phyloP scores from a whole-genome alignment of 2,329 filamentous ascomycete genomes.

The Mycocentrospora acerina region DNA sequence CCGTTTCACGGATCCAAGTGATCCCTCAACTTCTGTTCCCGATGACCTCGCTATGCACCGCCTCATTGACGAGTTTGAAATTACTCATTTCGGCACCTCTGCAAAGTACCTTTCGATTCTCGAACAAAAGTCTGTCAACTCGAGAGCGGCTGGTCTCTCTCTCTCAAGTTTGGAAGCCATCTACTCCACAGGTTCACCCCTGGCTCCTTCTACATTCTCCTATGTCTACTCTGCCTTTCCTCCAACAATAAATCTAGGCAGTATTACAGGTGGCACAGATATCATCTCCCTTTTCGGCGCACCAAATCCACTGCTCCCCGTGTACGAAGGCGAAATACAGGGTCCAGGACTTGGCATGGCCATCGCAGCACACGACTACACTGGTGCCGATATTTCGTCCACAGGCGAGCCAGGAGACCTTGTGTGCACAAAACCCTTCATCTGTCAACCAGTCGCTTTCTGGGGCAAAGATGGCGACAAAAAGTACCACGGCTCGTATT shows the following conservation, averaged over 20 bases:
- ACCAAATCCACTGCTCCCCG: conserved; percentile 61
- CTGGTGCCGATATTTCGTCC: conserved; percentile 59
- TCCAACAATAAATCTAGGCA: conserved; percentile 76
- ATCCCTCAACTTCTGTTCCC: conserved; percentile 56
- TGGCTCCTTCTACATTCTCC: conserved; percentile 88
- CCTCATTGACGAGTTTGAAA: conserved; percentile 75
- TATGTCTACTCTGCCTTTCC: conserved; percentile 89
- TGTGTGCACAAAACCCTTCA: conserved; percentile 83
- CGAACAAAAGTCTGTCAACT: conserved; percentile 66
- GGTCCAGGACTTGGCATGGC: conserved; percentile 54
- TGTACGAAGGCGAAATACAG: conserved; percentile 55
- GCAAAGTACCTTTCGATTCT: conserved; percentile 91
- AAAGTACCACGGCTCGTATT: conserved; percentile 86
- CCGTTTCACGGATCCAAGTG: conserved; percentile 43
- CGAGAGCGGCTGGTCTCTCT: conserved; percentile 51
- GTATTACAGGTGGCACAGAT: conserved; percentile 94
- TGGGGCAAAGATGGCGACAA: conserved; percentile 71
- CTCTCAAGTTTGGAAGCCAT: conserved; percentile 70
- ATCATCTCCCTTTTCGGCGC: conserved; percentile 94
- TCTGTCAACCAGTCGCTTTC: conserved; percentile 87
- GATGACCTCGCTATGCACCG: conserved; percentile 80
- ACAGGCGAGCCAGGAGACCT: conserved; percentile 79
- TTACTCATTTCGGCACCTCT: conserved; percentile 93
- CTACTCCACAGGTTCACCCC: conserved; percentile 89
- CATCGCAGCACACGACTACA: conserved; percentile 52